phyloP scores from a whole-genome alignment of 1,284 basidiomycete genomes.

The Boletus calvinii region DNA sequence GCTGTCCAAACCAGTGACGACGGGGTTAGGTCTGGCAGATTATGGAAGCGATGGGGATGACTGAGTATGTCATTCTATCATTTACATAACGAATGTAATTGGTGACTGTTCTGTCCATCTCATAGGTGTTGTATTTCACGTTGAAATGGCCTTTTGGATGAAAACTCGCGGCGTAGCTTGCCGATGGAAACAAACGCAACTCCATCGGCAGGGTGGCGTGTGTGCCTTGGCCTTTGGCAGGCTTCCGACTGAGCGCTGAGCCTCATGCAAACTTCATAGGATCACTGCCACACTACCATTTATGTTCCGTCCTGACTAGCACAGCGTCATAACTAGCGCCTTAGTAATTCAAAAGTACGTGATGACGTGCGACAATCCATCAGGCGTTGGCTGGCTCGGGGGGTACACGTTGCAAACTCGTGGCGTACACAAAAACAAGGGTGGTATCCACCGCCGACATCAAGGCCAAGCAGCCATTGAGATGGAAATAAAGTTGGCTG shows the following conservation, averaged over 20 bases:
- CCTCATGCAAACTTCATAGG: slow-evolving; percentile 25
- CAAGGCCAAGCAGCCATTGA: neutral
- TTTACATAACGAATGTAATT: neutral
- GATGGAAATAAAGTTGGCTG: slow-evolving; percentile 7
- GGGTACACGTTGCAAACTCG: slow-evolving; percentile 25
- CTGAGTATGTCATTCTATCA: slow-evolving; percentile 23
- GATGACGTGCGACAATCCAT: slow-evolving; percentile 1
- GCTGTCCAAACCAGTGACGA: slow-evolving; percentile 32
- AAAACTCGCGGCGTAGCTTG: neutral
- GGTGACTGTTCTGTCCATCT: slow-evolving; percentile 1
- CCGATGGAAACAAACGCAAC: neutral
- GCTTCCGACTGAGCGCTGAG: slow-evolving; percentile 13
- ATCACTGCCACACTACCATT: slow-evolving; percentile 25
- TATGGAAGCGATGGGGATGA: slow-evolving; percentile 81
- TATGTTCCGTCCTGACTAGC: neutral
- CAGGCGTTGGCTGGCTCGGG: slow-evolving; percentile 9
- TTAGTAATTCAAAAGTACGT: slow-evolving; percentile 15
- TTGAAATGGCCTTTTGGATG: slow-evolving; percentile 1
- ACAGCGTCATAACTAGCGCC: slow-evolving; percentile 3
- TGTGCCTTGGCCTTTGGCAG: slow-evolving; percentile 25
- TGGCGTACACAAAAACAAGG: slow-evolving; percentile 6
- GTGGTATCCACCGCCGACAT: slow-evolving; percentile 1
- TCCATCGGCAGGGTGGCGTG: slow-evolving; percentile 17
- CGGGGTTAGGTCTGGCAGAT: slow-evolving; percentile 58
- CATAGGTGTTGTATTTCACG: slow-evolving; percentile 9